These are phyloP conservation scores for Mycena maculata DNA, from an alignment of 768 basidiomycete genomes.

Conservation along the genomic window DNA sequence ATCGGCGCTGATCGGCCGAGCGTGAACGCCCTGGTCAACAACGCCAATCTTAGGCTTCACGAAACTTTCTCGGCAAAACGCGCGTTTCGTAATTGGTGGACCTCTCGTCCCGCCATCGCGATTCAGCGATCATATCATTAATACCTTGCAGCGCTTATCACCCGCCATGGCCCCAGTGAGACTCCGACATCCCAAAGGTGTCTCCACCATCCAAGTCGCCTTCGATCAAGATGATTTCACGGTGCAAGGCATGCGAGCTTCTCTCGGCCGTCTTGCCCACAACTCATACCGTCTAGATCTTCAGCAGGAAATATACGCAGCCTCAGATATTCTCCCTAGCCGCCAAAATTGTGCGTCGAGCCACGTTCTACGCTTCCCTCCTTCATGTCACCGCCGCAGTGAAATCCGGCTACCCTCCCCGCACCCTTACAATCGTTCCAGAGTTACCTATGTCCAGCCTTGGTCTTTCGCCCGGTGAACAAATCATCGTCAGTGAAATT, in stretches of 20 bases:
- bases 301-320: conserved; percentile 73
- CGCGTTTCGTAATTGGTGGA: too few relatives aligned
- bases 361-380: conserved; percentile 2
- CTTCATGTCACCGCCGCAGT: conserved; percentile 54
- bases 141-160: too few relatives aligned
- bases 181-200: conserved; percentile 87
- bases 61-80: not conserved
- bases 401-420: conserved; percentile 89
- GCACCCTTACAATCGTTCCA: conserved; percentile 74
- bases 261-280: not conserved
- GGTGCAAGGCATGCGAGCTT: conserved; percentile 54
- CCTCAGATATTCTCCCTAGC: conserved; percentile 77
- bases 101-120: too few relatives aligned
- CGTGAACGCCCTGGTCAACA: not conserved
- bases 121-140: too few relatives aligned
- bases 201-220: conserved; percentile 79
- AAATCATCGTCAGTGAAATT: conserved; percentile 79
- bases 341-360: conserved; percentile 78
- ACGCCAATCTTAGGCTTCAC: conserved; percentile 4
- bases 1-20: not conserved
- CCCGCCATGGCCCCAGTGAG: conserved; percentile 76
- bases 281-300: conserved; percentile 57
- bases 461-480: conserved; percentile 83
- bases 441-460: conserved; percentile 82
- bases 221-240: conserved; percentile 63